These are phyloP conservation scores for Alternaria sp. DNA, from an alignment of 2,329 filamentous ascomycete species.

Conservation along the genomic window DNA sequence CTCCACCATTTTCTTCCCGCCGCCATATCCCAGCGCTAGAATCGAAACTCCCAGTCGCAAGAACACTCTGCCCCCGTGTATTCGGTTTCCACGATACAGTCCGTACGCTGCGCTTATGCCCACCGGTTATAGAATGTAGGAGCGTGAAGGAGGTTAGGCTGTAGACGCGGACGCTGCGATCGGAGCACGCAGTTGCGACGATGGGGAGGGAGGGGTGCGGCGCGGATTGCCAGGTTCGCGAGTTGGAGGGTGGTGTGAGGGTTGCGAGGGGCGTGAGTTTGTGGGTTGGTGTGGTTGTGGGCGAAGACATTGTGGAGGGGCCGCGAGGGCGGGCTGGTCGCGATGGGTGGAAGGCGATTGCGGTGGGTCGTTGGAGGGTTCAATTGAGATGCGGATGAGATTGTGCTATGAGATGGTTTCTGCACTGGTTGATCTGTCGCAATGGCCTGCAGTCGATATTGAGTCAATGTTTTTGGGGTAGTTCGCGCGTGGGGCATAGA, in stretches of 20 bases:
- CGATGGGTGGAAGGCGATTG: neutral
- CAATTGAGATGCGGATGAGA: neutral
- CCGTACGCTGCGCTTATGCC: conserved; percentile 90
- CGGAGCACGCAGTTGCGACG: conserved; percentile 84
- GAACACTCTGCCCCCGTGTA: conserved; percentile 65
- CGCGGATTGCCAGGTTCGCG: conserved; percentile 82
- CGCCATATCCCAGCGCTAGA: conserved; percentile 76
- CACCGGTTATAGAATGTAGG: conserved; percentile 80
- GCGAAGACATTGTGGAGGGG: conserved; percentile 24
- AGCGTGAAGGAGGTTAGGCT: conserved; percentile 80
- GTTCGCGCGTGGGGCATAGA: conserved; percentile 12
- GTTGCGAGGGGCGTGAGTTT: conserved; percentile 56
- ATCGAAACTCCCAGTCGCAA: conserved; percentile 94
- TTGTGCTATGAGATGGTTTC: rapidly evolving
- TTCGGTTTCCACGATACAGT: conserved; percentile 86
- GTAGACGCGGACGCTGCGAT: conserved; percentile 88
- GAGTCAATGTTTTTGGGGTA: conserved; percentile 3
- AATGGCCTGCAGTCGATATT: neutral
- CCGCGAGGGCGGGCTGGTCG: conserved; percentile 1
- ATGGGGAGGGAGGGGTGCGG: conserved; percentile 88
- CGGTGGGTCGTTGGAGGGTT: neutral
- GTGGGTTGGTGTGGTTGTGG: conserved; percentile 17
- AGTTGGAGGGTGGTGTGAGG: conserved; percentile 58
- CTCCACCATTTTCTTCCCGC: conserved; percentile 72
- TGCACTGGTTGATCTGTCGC: neutral